Evolutionary conservation across 768 basidiomycete species (phyloP).

Genomic region (Wakefieldia striispora): DNA sequence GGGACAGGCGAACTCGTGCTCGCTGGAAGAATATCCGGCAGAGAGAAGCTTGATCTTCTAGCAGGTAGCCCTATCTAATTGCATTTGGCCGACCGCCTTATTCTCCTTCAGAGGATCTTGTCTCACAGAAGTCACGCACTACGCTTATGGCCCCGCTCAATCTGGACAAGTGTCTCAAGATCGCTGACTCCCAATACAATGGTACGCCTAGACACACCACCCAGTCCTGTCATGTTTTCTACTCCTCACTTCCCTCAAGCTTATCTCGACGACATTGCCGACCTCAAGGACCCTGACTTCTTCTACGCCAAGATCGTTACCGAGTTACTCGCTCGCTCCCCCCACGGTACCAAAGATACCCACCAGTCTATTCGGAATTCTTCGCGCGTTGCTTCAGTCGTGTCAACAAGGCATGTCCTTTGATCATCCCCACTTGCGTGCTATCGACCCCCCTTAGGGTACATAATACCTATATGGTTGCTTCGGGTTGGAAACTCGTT

Average conservation of each 20-base stretch:
- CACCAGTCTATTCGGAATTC: slow-evolving; percentile 38
- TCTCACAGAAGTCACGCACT: slow-evolving; percentile 47
- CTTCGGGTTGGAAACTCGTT: slow-evolving; percentile 82
- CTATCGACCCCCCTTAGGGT: slow-evolving; percentile 44
- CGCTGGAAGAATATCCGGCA: slow-evolving; percentile 60
- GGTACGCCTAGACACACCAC: slow-evolving; percentile 40
- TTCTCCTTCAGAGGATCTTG: slow-evolving; percentile 57
- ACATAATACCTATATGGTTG: slow-evolving; percentile 79
- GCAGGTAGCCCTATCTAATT: slow-evolving; percentile 48
- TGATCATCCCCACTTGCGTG: background rate
- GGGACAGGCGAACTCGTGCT: slow-evolving; percentile 68
- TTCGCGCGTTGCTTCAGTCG: slow-evolving; percentile 52
- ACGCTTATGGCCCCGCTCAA: slow-evolving; percentile 66
- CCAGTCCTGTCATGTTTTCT: background rate
- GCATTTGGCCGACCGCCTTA: background rate
- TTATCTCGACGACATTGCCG: slow-evolving; percentile 67
- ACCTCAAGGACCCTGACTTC: slow-evolving; percentile 61
- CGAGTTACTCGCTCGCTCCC: slow-evolving; percentile 54
- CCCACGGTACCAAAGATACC: slow-evolving; percentile 26
- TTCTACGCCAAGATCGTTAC: slow-evolving; percentile 57
- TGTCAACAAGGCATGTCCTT: slow-evolving; percentile 53
- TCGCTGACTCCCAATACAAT: slow-evolving; percentile 72
- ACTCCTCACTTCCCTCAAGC: slow-evolving; percentile 37
- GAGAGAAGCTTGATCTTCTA: slow-evolving; percentile 77
- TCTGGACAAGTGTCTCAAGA: slow-evolving; percentile 59